phyloP scores from a whole-genome alignment of 495 filamentous ascomycete genomes.

The Penicillium coprophilum region DNA sequence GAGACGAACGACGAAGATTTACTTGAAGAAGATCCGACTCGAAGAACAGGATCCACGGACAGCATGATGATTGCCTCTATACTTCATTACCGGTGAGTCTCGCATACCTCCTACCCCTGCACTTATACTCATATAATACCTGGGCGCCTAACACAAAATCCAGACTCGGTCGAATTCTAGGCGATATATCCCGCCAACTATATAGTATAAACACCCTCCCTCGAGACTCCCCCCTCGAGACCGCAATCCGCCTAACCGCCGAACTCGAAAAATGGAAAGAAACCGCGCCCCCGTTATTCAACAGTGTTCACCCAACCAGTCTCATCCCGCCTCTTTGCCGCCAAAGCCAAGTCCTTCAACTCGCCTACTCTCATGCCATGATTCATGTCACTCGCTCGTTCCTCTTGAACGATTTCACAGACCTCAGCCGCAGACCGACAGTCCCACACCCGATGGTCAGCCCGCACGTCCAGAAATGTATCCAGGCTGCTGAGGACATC shows the following conservation, averaged over 20 bases:
- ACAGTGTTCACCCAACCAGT: constrained; percentile 44
- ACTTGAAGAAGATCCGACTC: constrained; percentile 38
- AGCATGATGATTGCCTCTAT: constrained; percentile 52
- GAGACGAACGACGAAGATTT: constrained; percentile 56
- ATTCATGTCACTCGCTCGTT: constrained; percentile 59
- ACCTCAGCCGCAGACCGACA: constrained; percentile 38
- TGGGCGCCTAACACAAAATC: constrained; percentile 1
- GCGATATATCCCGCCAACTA: constrained; percentile 48
- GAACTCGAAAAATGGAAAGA: constrained; percentile 43
- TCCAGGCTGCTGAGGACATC: constrained; percentile 44
- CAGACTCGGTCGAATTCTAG: constrained; percentile 46
- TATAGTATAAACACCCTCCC: constrained; percentile 47
- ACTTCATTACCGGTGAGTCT: constrained; percentile 42
- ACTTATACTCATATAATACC: neutral
- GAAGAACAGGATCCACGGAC: constrained; percentile 34
- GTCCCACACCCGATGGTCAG: constrained; percentile 34
- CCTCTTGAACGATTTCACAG: constrained; percentile 52
- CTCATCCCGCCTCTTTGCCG: constrained; percentile 53
- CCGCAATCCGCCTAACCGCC: constrained; percentile 38
- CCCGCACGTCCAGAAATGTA: constrained; percentile 42
- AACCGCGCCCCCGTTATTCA: constrained; percentile 46
- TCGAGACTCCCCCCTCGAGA: constrained; percentile 41
- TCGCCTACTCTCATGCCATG: constrained; percentile 54
- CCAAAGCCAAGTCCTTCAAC: constrained; percentile 53
- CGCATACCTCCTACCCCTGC: neutral